These are phyloP conservation scores for Daphne laureola DNA, from an alignment of 441 rosid genomes.

Conservation along the genomic window DNA sequence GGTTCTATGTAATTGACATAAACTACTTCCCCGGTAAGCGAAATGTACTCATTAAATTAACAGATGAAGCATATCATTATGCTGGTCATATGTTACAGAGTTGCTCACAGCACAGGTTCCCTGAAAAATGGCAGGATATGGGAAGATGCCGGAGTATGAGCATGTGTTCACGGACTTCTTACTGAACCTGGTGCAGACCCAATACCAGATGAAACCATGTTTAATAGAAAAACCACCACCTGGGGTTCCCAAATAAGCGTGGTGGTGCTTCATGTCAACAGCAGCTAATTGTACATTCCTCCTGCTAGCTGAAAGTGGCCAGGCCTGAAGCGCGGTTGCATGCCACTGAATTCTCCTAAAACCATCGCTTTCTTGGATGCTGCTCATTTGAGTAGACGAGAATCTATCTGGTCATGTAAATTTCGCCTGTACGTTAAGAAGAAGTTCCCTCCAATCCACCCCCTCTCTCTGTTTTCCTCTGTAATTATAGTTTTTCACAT, in stretches of 20 bases:
- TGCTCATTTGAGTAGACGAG: too few species aligned
- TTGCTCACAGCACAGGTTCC: constrained; percentile 2
- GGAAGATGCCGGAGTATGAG: constrained; percentile 60
- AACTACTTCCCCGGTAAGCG: constrained; percentile 69
- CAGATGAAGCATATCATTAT: not conserved
- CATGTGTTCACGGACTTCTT: constrained; percentile 56
- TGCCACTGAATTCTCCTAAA: too few species aligned
- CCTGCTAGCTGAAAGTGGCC: constrained; percentile 15
- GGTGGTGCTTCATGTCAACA: constrained; percentile 2
- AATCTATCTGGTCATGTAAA: too few species aligned
- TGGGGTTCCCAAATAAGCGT: too few species aligned
- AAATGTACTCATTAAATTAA: not conserved
- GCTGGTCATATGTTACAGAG: not conserved
- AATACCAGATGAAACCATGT: constrained; percentile 38
- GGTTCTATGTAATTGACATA: constrained; percentile 55
- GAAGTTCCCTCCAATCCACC: too few species aligned
- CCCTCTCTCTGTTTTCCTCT: too few species aligned
- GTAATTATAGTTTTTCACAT: too few species aligned
- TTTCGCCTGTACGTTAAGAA: too few species aligned
- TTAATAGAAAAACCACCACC: constrained; percentile 1
- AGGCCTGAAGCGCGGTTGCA: constrained; percentile 9
- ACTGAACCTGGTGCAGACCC: constrained; percentile 39
- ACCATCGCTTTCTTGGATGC: too few species aligned
- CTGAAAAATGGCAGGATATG: constrained; percentile 39
- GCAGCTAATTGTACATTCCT: constrained; percentile 12